These are phyloP conservation scores for Dactylonectria estremocensis DNA, from an alignment of 2,329 filamentous ascomycete genomes.

Conservation along the genomic window DNA sequence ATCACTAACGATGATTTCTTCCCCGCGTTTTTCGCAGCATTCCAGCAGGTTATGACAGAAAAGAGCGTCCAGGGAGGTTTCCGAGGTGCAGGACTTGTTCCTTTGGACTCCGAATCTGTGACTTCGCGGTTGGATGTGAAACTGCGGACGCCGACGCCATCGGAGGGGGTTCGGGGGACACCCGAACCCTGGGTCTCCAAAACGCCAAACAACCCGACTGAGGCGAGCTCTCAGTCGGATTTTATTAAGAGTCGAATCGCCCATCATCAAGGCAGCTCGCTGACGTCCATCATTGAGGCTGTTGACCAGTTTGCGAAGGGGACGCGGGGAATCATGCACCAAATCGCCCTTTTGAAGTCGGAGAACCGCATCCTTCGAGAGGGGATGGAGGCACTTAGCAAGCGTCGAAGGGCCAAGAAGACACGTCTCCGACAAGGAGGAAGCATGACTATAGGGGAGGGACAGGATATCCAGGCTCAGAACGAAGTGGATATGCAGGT, in stretches of 20 bases:
- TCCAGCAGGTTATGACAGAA: slow-evolving; percentile 15
- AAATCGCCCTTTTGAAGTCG: not conserved
- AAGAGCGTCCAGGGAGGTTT: slow-evolving; percentile 1
- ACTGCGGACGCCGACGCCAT: too few species aligned
- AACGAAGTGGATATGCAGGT: too few species aligned
- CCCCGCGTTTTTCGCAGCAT: slow-evolving; percentile 7
- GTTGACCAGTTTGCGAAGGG: not conserved
- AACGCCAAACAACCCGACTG: not conserved
- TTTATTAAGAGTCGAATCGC: not conserved
- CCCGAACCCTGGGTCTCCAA: slow-evolving; percentile 1
- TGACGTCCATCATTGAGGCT: not conserved
- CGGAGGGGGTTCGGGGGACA: too few species aligned
- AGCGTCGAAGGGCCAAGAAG: not conserved
- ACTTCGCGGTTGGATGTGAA: too few species aligned
- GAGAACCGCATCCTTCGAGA: not conserved
- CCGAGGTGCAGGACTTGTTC: slow-evolving; percentile 24
- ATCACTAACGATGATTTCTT: slow-evolving; percentile 27
- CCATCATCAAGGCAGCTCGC: not conserved
- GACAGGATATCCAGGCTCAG: too few species aligned
- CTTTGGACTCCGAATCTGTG: slow-evolving; percentile 16
- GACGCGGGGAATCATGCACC: not conserved
- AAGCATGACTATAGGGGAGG: too few species aligned
- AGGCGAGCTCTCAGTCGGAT: not conserved
- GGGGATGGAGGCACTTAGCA: not conserved
- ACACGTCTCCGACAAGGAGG: too few species aligned